Conservation (phyloP, 495 filamentous ascomycete genomes). For the Podospora pseudopauciseta region DNA sequence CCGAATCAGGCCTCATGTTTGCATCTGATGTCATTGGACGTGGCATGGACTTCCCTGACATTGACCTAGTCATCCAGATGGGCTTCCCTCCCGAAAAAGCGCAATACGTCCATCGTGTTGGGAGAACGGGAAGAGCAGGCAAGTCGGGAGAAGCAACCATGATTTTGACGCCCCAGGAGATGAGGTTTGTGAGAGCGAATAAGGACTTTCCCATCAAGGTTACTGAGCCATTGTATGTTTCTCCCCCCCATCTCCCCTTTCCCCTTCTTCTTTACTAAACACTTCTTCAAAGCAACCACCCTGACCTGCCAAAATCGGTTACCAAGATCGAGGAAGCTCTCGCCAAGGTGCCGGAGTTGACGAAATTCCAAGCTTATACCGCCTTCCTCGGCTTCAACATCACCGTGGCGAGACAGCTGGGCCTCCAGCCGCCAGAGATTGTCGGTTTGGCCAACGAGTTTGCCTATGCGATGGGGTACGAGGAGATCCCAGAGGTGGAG, state of each 20-base stretch:
- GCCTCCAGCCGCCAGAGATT: constrained; percentile 15
- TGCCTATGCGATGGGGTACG: constrained; percentile 23
- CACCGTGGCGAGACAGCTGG: constrained; percentile 19
- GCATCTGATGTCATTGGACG: constrained; percentile 88
- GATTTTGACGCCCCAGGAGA: constrained; percentile 80
- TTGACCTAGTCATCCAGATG: constrained; percentile 85
- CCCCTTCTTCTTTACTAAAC: background rate
- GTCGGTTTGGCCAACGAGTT: constrained; percentile 30
- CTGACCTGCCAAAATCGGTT: constrained; percentile 22
- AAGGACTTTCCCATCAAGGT: constrained; percentile 32
- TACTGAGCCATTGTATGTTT: constrained; percentile 20
- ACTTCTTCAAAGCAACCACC: constrained; percentile 19
- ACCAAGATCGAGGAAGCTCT: constrained; percentile 26
- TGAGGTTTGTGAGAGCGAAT: constrained; percentile 45
- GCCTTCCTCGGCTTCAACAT: constrained; percentile 31
- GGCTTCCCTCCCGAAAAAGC: constrained; percentile 74
- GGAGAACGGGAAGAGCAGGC: constrained; percentile 84
- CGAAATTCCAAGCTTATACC: constrained; percentile 29
- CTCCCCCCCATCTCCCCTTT: constrained; percentile 2
- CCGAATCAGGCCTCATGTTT: constrained; percentile 76
- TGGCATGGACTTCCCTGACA: constrained; percentile 74
- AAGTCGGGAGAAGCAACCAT: constrained; percentile 79
- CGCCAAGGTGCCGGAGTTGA: constrained; percentile 22
- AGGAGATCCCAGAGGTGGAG: constrained; percentile 20
- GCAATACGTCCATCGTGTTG: constrained; percentile 87